Base-by-base conservation (phyloP, 305 asterid species). In the Fraxinus dipetala region DNA sequence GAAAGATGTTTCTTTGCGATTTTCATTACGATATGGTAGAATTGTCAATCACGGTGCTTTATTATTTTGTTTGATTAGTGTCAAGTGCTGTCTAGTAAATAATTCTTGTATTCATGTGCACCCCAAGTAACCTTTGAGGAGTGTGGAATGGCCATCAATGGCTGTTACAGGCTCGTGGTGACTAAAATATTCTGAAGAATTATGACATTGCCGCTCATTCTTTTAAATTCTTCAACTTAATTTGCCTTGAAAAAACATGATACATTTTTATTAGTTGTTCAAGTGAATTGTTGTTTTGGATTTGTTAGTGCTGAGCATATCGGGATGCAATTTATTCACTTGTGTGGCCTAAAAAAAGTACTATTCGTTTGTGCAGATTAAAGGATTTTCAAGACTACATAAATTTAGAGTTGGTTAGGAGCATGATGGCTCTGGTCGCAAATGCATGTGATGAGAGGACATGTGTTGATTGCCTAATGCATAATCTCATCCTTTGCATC, bases 401-500 rank as follows among this genome's bases (percentile, higher is more conserved):
- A 14, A 16, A 4, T 14, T 51, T 14, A 51, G 61, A 4, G 28
- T 56, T 56, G 11, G 28, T 56, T 5, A 20, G 24, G 14, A 56
- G 32, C 20, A 56, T 51, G 56, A 11, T 54, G 18, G 65, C 59
- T 34, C 35, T 6, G 74, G 56, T 78, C 36, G 81, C 65, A 78
- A 56, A 26, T 38, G 24, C 61, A 78, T 35, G 76, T 11, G 81
- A 79, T 40, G 65, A 14, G 63, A 30, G 36, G 76, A 22, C 45
- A 65, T 36, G 63, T 59, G 61, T 65, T 26, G 1, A 43, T 67
- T 40, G 28, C 24, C 45, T 34, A 77, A 22, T 6, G 40, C 70
- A 9, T 26, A 56, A 28, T 67, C 77, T 3, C 82, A 67, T 72
- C 63, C 77, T 85, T 14, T 9, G 28, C 75, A 40, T 72, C 74